A percentile compares a stretch with the other conserved stretches of the same genome.
These are phyloP conservation scores for Hippophae tibetana DNA, from an alignment of 306 rosid species.

Conservation along the genomic window DNA sequence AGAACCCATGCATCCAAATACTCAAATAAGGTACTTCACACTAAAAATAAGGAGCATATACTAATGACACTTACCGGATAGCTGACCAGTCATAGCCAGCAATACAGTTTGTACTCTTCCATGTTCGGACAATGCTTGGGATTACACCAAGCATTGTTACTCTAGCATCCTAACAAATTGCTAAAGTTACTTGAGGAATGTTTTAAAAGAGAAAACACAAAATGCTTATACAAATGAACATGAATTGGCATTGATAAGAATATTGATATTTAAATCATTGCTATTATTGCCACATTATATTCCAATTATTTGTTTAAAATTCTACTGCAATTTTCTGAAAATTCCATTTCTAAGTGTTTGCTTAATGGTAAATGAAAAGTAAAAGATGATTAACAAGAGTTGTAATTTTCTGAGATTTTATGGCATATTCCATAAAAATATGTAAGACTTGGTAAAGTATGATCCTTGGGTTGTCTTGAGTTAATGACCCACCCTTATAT, in stretches of 20 bases:
- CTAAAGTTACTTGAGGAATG: background rate
- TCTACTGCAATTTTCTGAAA: no score
- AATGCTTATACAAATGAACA: background rate
- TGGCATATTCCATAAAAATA: no score
- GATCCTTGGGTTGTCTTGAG: no score
- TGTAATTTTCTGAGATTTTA: no score
- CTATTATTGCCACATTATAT: no score
- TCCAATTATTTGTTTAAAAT: no score
- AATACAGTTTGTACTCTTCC: constrained; percentile 65
- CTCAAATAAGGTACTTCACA: constrained; percentile 10
- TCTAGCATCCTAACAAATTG: constrained; percentile 47
- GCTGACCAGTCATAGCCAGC: constrained; percentile 80
- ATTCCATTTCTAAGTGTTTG: no score
- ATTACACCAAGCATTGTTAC: constrained; percentile 95
- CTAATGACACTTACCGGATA: constrained; percentile 54
- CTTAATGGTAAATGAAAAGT: no score
- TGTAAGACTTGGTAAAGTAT: no score
- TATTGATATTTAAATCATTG: no score
- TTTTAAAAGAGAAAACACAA: background rate
- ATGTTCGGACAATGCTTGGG: constrained; percentile 83
- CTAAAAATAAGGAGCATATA: constrained; percentile 2
- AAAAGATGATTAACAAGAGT: no score
- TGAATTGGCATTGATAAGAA: background rate
- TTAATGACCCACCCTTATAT: no score
- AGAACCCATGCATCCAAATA: constrained; percentile 14